Evolutionary conservation across 768 basidiomycete species (phyloP), one percentile per base, ranked within the genome.

Genomic region (Gloeopeniophorella convolvens): DNA sequence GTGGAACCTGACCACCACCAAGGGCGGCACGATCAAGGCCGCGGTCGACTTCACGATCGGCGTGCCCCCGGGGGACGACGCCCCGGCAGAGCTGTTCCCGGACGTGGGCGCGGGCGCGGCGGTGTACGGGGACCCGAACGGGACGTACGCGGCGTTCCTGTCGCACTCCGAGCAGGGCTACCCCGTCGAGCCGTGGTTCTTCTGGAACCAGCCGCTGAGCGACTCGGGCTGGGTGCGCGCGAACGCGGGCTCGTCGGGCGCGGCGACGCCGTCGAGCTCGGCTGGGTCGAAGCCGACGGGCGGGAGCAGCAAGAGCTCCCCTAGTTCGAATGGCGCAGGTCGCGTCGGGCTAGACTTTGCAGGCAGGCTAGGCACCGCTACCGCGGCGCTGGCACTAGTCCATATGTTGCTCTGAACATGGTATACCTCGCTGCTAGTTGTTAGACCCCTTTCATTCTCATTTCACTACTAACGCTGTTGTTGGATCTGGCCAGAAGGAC

Each of bases 21-120:
- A 45, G 1, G 60, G 60, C 6, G 59, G 56, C 5, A 64, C 60
- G 15, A 68, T 69, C 46, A 47, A 67, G 42, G 48, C 52, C 26
- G 68, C 68, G 16, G 33, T 64, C 35, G 59, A 70, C 49, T 66
- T 57, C 28, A 56, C 63, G 8, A 63, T 66, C 54, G 55, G 48
- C 8, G 47, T 60, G 42, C 24, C 47, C 34, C 44, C 65, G 40
- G 50, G 16, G 31, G 53, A 39, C 13, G 46, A 51, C 10, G 44
- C 51, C 26, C 27, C 51, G 4, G 27, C 45, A 34, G 65, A 64
- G 46, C 51, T 65, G 16, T 54, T 50, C n/a, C 62, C 59, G 16
- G 42, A 45, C 39, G 51, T 67, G 24, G 66, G 64, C 13, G 53
- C 60, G 13, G 59, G 57, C n/a, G 58, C 58, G 8, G 53, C 57